A percentile compares a stretch with the other conserved stretches of the same genome.
These are phyloP conservation scores for Pythium scleroteichum DNA, from an alignment of 352 stramenopile genomes.

Conservation along the genomic window DNA sequence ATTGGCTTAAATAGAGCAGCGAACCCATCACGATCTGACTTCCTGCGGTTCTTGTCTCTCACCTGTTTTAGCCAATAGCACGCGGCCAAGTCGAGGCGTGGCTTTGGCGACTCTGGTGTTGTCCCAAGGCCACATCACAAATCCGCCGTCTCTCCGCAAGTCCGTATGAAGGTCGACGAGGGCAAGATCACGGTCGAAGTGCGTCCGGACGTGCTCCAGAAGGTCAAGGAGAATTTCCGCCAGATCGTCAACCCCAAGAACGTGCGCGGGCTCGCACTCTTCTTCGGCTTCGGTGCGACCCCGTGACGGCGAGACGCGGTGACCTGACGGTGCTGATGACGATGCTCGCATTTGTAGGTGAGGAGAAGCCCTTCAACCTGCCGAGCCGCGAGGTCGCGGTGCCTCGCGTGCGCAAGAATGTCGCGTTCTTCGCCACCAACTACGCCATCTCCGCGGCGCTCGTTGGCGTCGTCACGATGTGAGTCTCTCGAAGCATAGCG, in stretches of 20 bases:
- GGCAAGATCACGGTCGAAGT: conserved; percentile 73
- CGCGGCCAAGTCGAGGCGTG: conserved; percentile 18
- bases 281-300: conserved; percentile 73
- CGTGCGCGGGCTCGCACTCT: conserved; percentile 74
- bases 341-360: conserved; percentile 31
- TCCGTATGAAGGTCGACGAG: conserved; percentile 59
- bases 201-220: conserved; percentile 58
- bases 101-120: not conserved
- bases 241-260: conserved; percentile 75
- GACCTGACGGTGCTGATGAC: not conserved
- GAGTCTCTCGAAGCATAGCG: conserved; percentile 10
- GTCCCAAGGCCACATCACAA: not conserved
- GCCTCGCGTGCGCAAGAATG: conserved; percentile 72
- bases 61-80: conserved; percentile 19
- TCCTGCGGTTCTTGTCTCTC: not conserved
- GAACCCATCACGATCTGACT: not conserved
- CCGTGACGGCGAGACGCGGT: not conserved
- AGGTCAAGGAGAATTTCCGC: conserved; percentile 64
- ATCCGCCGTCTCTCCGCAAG: not conserved
- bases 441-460: conserved; percentile 77
- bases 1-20: conserved; percentile 16
- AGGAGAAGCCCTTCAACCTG: conserved; percentile 87
- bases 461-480: conserved; percentile 86
- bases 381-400: conserved; percentile 62
- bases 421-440: conserved; percentile 84